A percentile compares a stretch with the other conserved stretches of the same genome.
These are phyloP conservation scores for Pyricularia grisea DNA, from an alignment of 2,329 filamentous ascomycete genomes.

Conservation along the genomic window DNA sequence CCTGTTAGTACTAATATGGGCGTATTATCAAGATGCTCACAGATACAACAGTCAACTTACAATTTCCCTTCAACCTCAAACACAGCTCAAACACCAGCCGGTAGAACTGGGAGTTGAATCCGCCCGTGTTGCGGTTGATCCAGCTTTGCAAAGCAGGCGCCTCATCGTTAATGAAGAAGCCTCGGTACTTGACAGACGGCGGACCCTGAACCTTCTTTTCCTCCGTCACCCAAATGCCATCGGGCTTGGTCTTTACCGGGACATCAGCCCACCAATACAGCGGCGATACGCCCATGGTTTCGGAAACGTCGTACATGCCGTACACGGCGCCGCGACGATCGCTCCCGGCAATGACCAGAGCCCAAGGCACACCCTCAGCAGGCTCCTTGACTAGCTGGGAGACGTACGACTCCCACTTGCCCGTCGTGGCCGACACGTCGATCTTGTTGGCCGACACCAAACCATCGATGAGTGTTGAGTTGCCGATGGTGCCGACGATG, in stretches of 20 bases:
- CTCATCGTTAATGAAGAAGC: conserved; percentile 53
- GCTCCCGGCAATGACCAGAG: conserved; percentile 45
- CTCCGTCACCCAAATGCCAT: conserved; percentile 34
- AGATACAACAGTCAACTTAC: neutral
- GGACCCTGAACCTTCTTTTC: conserved; percentile 31
- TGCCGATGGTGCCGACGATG: conserved; percentile 43
- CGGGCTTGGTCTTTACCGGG: conserved; percentile 29
- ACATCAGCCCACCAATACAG: conserved; percentile 52
- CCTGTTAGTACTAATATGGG: neutral
- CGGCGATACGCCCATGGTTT: conserved; percentile 51
- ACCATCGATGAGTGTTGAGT: conserved; percentile 37
- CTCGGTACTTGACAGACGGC: conserved; percentile 47
- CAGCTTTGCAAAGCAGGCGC: conserved; percentile 45
- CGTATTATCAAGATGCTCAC: neutral
- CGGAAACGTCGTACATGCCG: conserved; percentile 46
- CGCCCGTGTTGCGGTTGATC: conserved; percentile 13
- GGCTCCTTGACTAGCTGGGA: conserved; percentile 35
- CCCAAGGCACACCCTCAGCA: conserved; percentile 15
- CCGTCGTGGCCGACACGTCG: conserved; percentile 33
- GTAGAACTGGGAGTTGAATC: conserved; percentile 36
- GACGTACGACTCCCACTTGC: conserved; percentile 45
- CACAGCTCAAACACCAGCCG: conserved; percentile 45
- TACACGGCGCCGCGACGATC: conserved; percentile 48
- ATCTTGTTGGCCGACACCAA: conserved; percentile 34
- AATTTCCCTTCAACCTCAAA: conserved; percentile 44